Base-by-base conservation (phyloP, 1,284 basidiomycete genomes). In the Tilletia horrida region DNA sequence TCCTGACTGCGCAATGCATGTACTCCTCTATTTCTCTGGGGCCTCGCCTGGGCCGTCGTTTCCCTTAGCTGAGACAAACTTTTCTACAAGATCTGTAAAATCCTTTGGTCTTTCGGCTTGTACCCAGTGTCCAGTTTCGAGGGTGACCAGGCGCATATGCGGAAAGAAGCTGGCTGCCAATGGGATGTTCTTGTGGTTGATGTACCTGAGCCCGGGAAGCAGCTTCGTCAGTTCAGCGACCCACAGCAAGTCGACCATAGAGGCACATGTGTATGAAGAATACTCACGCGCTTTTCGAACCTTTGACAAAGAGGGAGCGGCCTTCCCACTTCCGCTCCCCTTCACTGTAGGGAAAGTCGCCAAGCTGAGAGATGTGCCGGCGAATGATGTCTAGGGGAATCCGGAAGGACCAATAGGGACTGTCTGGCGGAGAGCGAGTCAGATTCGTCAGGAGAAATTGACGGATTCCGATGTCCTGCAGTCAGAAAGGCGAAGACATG, bases 381-480 rank as follows among this genome's bases (percentile, higher is more conserved):
- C 84, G 84, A 44, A 94, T 84, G 48, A 88, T 86, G 9, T 88
- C 84, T 9, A 93, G 80, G 0, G 92, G 91, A 25, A 93, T 85
- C 14, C 87, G 86, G 82, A 93, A 93, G 69, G 83, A 85, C 62
- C 87, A 84, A 44, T 76, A 69, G 23, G 79, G 69, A 18, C 69
- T 69, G 57, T 81, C 74, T 8, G 84, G 76, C n/a, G 50, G 64
- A 14, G 80, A 69, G 47, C 78, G 72, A 11, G 86, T 81, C 2
- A 94, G 85, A 81, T 94, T 94, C 13, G 92, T 93, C 45, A 93
- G 84, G 18, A 94, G 85, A 83, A 93, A 94, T 18, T 88, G 87
- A 29, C 90, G 88, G 29, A 90, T 85, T 65, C 84, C 83, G 0
- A 87, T 78, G 68, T 93, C 89, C 63, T 67, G 40, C 27, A 13